A percentile compares a stretch with the other conserved stretches of the same genome.
These are phyloP conservation scores for Ampelocalamus luodianensis DNA, from an alignment of 176 grass and related monocot genomes.

Conservation along the genomic window DNA sequence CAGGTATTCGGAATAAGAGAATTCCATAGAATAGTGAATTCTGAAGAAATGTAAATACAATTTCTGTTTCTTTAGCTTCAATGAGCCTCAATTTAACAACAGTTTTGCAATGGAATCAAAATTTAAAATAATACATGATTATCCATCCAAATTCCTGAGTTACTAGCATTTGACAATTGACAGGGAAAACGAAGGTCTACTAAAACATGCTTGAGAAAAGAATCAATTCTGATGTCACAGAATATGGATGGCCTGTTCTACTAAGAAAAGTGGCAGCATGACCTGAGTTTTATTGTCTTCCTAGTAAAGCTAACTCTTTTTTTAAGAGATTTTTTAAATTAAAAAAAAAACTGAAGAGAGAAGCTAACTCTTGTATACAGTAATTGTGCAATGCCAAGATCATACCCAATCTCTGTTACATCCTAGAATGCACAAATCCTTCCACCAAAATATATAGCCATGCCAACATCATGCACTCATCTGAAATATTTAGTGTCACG, in stretches of 20 bases:
- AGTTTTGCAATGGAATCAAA: background rate
- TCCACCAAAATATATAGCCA: background rate
- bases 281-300: background rate
- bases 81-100: background rate
- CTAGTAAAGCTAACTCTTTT: too few species aligned
- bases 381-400: background rate
- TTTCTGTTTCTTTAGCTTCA: background rate
- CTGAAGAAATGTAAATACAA: background rate
- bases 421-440: background rate
- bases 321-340: too few species aligned
- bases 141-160: background rate
- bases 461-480: slow-evolving; percentile 7
- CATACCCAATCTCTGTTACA: background rate
- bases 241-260: background rate
- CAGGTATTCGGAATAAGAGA: background rate
- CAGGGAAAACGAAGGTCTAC: background rate
- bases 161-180: slow-evolving; percentile 2
- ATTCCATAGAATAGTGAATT: background rate
- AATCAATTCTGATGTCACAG: background rate
- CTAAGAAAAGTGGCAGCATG: background rate
- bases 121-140: background rate
- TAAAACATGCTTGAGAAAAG: background rate
- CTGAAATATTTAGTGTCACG: background rate
- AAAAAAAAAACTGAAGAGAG: too few species aligned
- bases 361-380: background rate